Conservation (phyloP, 139 green algal genomes). For the Chlamydomonas applanata region DNA sequence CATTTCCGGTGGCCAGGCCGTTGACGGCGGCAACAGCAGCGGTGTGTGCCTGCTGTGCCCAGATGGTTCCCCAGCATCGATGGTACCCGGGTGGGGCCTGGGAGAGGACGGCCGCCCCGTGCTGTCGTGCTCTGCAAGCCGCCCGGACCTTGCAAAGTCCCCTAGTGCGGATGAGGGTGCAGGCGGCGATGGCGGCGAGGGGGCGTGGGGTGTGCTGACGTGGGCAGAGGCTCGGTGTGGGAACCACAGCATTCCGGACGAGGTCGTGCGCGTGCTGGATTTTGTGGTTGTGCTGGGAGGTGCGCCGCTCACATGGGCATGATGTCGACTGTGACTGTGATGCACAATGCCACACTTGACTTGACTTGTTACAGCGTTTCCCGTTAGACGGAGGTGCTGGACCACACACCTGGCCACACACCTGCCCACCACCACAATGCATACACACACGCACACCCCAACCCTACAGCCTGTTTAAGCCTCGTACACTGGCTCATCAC, state of each 20-base stretch:
- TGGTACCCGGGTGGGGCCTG: not conserved
- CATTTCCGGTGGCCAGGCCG: not conserved
- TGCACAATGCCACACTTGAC: not conserved
- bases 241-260: constrained; percentile 29
- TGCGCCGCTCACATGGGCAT: not conserved
- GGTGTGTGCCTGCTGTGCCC: not conserved
- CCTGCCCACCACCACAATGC: no score
- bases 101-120: not conserved
- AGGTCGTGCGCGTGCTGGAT: constrained; percentile 65
- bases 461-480: no score
- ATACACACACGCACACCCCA: no score
- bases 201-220: not conserved
- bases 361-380: no score
- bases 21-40: not conserved
- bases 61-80: no score
- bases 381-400: no score
- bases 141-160: no score
- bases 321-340: not conserved
- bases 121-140: constrained; percentile 6
- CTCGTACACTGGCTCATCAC: no score
- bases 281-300: constrained; percentile 82
- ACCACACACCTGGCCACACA: no score
- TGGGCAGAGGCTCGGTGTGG: not conserved
- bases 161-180: not conserved
- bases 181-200: not conserved